Base-by-base conservation (phyloP, 345 rosid species). In the Xanthoceras sorbifolium region DNA sequence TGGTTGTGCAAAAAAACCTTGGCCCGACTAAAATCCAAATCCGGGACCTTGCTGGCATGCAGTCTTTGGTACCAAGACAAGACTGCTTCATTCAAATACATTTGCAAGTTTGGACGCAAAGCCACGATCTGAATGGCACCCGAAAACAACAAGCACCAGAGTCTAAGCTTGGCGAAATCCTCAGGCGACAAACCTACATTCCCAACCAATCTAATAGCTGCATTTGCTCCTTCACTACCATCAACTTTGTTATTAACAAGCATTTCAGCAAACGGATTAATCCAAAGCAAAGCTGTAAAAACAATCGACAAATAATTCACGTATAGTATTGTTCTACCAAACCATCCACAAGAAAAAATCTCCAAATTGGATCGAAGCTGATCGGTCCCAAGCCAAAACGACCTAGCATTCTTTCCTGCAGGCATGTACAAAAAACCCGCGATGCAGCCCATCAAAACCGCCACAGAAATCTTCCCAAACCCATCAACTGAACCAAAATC, bases 311-410 rank as follows among this genome's bases (percentile, higher is more conserved):
- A 60, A 78, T 79, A 90, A 70, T 79, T 85, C 3, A 79, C 85
- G 67, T 87, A 91, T 0, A 95, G 85, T 69, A 90, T 63, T 86
- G 79, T 84, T 75, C 98, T 89, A 55, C 84, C 91, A 4, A 95
- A 86, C 94, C 91, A 91, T 74, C 96, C 99, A 78, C 96, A 91
- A 62, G 89, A 89, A 34, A 95, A 85, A 63, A 93, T 90, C 0
- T 85, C 79, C 75, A 95, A 75, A 63, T 87, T 87, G 11, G 85
- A 87, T 42, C 92, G 82, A 74, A 90, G 72, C 85, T 93, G 99
- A 88, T 95, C 97, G 8, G 98, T 93, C 20, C 98, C 99, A 25
- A 95, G 87, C 98, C 99, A 93, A 83, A 95, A 90, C 6, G 96
- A 86, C 67, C 98, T 71, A 2, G 94, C 98, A 78, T 80, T 86